phyloP scores from a whole-genome alignment of 2,329 filamentous ascomycete genomes.

The Nigrospora osmanthi region DNA sequence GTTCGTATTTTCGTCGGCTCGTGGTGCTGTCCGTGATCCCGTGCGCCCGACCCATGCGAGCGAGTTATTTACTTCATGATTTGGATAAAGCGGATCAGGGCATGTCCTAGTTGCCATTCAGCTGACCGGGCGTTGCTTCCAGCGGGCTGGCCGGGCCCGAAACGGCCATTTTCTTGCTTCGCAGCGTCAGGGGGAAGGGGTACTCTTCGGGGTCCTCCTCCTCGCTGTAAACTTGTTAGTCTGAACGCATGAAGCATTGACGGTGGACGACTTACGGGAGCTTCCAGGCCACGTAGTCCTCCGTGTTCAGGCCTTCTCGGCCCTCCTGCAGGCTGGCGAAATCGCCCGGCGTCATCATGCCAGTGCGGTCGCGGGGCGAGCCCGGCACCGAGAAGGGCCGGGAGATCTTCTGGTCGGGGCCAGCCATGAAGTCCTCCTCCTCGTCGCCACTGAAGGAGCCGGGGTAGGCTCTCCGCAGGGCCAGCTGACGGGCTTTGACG shows the following conservation, averaged over 20 bases:
- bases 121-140: slow-evolving; percentile 26
- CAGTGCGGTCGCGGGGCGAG: slow-evolving; percentile 79
- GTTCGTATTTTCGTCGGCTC: too few species aligned
- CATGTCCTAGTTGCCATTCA: slow-evolving; percentile 29
- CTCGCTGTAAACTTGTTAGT: slow-evolving; percentile 50
- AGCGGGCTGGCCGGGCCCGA: slow-evolving; percentile 31
- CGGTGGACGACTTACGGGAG: slow-evolving; percentile 68
- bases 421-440: slow-evolving; percentile 84
- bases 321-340: slow-evolving; percentile 95
- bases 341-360: slow-evolving; percentile 99
- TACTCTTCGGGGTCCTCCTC: slow-evolving; percentile 84
- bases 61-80: too few species aligned
- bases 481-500: slow-evolving; percentile 91
- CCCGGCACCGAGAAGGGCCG: slow-evolving; percentile 90
- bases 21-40: too few species aligned
- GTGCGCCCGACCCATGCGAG: too few species aligned
- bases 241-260: not conserved
- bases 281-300: slow-evolving; percentile 98
- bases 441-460: slow-evolving; percentile 74
- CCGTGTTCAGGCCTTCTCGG: slow-evolving; percentile 83
- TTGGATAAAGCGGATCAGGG: too few species aligned
- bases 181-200: slow-evolving; percentile 50
- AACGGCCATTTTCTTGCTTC: slow-evolving; percentile 35
- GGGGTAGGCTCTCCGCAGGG: slow-evolving; percentile 85
- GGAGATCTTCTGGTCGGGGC: slow-evolving; percentile 90